Evolutionary conservation across 2,329 filamentous ascomycete species (phyloP).

Genomic region (Aspergillus tanneri): DNA sequence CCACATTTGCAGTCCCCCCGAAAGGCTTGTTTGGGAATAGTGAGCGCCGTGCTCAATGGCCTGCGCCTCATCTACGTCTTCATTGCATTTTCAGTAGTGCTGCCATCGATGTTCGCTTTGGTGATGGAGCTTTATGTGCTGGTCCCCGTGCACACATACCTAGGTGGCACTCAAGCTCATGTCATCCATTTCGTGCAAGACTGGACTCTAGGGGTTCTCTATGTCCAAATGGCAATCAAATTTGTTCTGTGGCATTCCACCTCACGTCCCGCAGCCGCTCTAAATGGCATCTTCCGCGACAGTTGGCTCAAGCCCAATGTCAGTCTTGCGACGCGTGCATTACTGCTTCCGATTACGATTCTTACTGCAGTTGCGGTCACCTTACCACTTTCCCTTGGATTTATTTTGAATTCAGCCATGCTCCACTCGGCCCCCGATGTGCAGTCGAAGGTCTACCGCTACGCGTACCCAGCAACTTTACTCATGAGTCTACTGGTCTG

Average conservation of each 20-base stretch:
- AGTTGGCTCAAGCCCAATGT: conserved; percentile 80
- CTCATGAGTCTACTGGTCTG: conserved; percentile 55
- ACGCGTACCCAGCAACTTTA: conserved; percentile 70
- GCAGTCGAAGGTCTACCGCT: conserved; percentile 55
- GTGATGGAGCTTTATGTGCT: conserved; percentile 86
- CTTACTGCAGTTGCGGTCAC: conserved; percentile 63
- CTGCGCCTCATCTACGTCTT: conserved; percentile 72
- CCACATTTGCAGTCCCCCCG: conserved; percentile 32
- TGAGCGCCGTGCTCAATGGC: conserved; percentile 30
- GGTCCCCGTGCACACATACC: conserved; percentile 80
- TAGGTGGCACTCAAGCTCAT: conserved; percentile 43
- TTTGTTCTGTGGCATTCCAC: conserved; percentile 67
- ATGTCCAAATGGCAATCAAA: conserved; percentile 75
- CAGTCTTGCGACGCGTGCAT: conserved; percentile 74
- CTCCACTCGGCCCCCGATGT: conserved; percentile 34
- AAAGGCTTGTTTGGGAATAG: conserved; percentile 26
- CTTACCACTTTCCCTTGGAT: conserved; percentile 63
- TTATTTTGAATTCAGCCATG: conserved; percentile 47
- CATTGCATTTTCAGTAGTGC: conserved; percentile 68
- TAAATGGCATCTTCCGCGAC: conserved; percentile 69
- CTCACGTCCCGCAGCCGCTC: conserved; percentile 70
- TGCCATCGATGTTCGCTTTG: conserved; percentile 76
- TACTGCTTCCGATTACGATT: conserved; percentile 72
- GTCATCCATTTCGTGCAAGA: conserved; percentile 81
- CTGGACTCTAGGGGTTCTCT: conserved; percentile 90